Conservation (phyloP, 164 flowering plant genomes). For the Santalum album region DNA sequence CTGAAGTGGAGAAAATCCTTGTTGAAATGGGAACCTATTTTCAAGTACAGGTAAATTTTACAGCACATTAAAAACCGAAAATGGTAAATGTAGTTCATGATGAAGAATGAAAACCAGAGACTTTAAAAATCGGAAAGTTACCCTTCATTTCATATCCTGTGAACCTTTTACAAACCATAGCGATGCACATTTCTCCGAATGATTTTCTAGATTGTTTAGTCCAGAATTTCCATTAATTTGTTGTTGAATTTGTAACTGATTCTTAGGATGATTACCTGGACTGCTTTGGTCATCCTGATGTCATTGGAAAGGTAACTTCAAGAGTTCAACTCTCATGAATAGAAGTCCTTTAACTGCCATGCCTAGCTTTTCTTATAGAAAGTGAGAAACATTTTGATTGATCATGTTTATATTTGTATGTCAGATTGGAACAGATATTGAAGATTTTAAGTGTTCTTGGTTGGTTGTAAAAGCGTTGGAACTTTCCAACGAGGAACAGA, state of each 20-base stretch:
- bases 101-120: too few species aligned
- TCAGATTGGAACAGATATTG: conserved; percentile 98
- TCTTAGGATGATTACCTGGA: conserved; percentile 87
- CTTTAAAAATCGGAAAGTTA: too few species aligned
- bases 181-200: too few species aligned
- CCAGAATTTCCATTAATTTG: too few species aligned
- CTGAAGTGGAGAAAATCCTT: conserved; percentile 66
- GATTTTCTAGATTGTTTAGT: background rate
- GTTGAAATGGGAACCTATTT: conserved; percentile 93
- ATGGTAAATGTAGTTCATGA: background rate
- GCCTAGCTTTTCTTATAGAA: background rate
- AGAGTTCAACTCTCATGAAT: background rate
- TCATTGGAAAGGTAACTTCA: conserved; percentile 78
- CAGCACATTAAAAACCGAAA: background rate
- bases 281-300: conserved; percentile 77
- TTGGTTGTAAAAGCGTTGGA: conserved; percentile 94
- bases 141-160: too few species aligned
- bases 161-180: too few species aligned
- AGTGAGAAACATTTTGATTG: background rate
- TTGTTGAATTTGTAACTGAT: background rate
- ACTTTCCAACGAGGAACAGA: conserved; percentile 59
- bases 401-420: background rate
- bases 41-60: conserved; percentile 81
- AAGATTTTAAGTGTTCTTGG: conserved; percentile 99
- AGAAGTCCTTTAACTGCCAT: background rate